Conservation (phyloP, 495 filamentous ascomycete species). For the Aspergillus incahuasiensis region DNA sequence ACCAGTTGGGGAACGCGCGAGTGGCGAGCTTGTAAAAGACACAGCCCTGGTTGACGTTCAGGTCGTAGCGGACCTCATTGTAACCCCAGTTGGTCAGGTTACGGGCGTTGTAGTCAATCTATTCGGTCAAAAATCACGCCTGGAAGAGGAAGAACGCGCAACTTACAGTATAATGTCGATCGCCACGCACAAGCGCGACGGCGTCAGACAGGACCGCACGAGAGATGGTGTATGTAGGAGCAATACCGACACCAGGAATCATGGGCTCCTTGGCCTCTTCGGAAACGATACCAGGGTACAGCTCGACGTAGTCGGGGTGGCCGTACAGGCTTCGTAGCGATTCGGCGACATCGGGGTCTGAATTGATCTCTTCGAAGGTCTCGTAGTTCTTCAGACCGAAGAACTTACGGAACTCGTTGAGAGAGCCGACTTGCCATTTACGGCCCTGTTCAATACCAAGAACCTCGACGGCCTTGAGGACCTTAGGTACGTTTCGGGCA, state of each 20-base stretch:
- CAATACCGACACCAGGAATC: constrained; percentile 51
- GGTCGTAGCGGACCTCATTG: constrained; percentile 67
- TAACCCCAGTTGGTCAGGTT: constrained; percentile 79
- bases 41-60: constrained; percentile 72
- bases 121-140: too few relatives aligned
- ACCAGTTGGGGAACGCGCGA: constrained; percentile 74
- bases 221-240: constrained; percentile 56
- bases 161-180: constrained; percentile 48
- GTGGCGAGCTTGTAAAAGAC: constrained; percentile 82
- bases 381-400: constrained; percentile 54
- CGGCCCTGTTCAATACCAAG: constrained; percentile 58
- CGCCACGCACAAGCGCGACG: constrained; percentile 51
- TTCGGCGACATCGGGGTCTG: constrained; percentile 18
- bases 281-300: constrained; percentile 57
- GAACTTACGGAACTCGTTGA: constrained; percentile 63
- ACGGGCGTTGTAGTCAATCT: constrained; percentile 64
- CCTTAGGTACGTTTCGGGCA: constrained; percentile 55
- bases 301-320: constrained; percentile 59
- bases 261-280: constrained; percentile 52
- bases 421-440: constrained; percentile 54
- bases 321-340: constrained; percentile 41
- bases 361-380: constrained; percentile 60
- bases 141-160: too few relatives aligned
- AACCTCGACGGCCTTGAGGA: constrained; percentile 54
- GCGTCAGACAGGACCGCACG: constrained; percentile 51